Evolutionary conservation across 2,329 filamentous ascomycete species (phyloP).

Genomic region (Alternaria infectoria): DNA sequence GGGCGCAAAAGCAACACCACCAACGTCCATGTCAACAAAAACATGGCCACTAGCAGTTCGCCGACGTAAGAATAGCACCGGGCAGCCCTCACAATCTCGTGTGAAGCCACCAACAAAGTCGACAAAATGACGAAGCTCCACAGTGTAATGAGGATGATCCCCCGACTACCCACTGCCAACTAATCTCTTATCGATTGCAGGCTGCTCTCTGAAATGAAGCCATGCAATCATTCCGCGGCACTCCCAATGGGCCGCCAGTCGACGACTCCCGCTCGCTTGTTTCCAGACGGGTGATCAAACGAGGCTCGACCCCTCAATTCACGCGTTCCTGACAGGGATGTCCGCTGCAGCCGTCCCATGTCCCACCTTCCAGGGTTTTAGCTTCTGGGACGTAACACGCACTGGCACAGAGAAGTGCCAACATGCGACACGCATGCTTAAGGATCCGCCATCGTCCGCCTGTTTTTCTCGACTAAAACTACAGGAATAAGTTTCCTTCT

Average conservation of each 20-base stretch:
- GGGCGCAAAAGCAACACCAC: constrained; percentile 1
- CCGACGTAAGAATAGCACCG: background rate
- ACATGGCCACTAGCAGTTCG: background rate
- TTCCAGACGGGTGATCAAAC: constrained; percentile 39
- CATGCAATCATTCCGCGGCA: constrained; percentile 25
- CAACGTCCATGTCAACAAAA: background rate
- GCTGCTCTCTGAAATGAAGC: constrained; percentile 3
- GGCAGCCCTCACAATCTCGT: background rate
- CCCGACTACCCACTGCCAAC: background rate
- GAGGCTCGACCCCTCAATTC: constrained; percentile 11
- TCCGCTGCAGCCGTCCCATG: background rate
- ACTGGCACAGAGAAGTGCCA: constrained; percentile 14
- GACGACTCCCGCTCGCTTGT: constrained; percentile 26
- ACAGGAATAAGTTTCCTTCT: constrained; percentile 3
- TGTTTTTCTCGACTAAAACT: background rate
- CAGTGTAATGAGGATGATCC: constrained; percentile 1
- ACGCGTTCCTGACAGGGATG: constrained; percentile 14
- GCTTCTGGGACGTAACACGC: constrained; percentile 21
- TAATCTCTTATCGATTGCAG: constrained; percentile 18
- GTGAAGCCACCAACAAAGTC: background rate
- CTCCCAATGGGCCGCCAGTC: background rate
- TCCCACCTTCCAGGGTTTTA: constrained; percentile 5
- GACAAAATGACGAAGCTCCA: background rate
- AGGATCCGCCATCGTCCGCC: background rate
- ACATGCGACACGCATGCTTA: constrained; percentile 22